Evolutionary conservation across 768 basidiomycete species (phyloP).

Genomic region (Leccinellum albellum): DNA sequence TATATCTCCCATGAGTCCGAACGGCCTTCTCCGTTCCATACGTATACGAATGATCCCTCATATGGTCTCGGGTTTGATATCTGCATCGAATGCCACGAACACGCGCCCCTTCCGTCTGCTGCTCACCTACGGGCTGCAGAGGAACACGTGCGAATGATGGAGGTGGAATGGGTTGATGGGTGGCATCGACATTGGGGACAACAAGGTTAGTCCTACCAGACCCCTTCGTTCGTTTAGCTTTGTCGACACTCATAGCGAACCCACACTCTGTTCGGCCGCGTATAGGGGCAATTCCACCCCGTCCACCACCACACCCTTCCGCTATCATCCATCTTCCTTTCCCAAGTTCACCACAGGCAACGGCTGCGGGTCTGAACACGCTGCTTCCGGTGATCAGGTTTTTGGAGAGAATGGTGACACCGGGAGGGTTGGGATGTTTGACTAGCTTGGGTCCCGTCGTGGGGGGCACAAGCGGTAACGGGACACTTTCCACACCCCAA

Average conservation of each 20-base stretch:
- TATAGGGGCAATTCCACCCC: conserved; percentile 38
- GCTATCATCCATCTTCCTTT: conserved; percentile 73
- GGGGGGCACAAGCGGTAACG: conserved; percentile 1
- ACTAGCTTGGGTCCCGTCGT: conserved; percentile 3
- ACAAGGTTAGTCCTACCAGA: conserved; percentile 3
- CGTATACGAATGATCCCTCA: conserved; percentile 38
- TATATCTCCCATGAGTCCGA: conserved; percentile 10
- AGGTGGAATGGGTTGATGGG: conserved; percentile 59
- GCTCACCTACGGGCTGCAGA: conserved; percentile 70
- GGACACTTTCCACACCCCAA: conserved; percentile 4
- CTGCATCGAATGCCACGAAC: conserved; percentile 85
- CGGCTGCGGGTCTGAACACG: conserved; percentile 48
- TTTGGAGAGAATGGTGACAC: conserved; percentile 61
- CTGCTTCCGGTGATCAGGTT: conserved; percentile 65
- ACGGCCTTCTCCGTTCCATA: conserved; percentile 34
- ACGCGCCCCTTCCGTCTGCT: conserved; percentile 67
- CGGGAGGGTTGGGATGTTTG: conserved; percentile 29
- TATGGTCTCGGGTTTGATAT: conserved; percentile 74
- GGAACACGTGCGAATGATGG: conserved; percentile 66
- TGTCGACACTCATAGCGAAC: conserved; percentile 12
- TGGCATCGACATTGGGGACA: conserved; percentile 25
- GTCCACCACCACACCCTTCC: conserved; percentile 70
- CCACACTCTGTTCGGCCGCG: not conserved
- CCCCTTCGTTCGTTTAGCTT: not conserved
- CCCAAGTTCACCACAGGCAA: conserved; percentile 62